phyloP scores from a whole-genome alignment of 306 rosid species.

The Cicer yamashitae region DNA sequence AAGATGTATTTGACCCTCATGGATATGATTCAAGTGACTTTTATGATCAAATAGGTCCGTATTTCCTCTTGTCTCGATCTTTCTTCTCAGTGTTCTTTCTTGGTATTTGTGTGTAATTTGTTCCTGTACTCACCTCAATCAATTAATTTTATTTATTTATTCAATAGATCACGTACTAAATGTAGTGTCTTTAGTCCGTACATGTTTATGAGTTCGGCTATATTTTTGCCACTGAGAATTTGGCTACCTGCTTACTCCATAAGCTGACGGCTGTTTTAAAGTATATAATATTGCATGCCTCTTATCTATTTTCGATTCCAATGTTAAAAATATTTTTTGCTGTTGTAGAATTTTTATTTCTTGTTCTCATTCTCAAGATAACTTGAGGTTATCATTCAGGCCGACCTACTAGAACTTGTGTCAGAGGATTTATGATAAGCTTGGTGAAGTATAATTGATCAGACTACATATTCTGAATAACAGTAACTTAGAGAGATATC shows the following conservation, averaged over 20 bases:
- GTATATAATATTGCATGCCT: slow-evolving; percentile 20
- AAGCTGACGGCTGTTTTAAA: slow-evolving; percentile 13
- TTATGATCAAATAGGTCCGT: slow-evolving; percentile 83
- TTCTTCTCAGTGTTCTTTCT: neutral
- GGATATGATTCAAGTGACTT: slow-evolving; percentile 88
- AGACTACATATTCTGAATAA: neutral
- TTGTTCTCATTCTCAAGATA: neutral
- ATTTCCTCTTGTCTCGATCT: slow-evolving; percentile 43
- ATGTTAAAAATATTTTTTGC: slow-evolving; percentile 1
- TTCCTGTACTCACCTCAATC: slow-evolving; percentile 2
- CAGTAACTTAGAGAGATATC: slow-evolving; percentile 5
- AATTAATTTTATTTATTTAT: slow-evolving; percentile 4
- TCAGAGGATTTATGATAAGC: slow-evolving; percentile 1
- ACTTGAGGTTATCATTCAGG: slow-evolving; percentile 15
- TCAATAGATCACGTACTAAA: neutral
- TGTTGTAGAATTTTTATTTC: slow-evolving; percentile 3
- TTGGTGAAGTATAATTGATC: slow-evolving; percentile 29
- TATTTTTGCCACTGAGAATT: neutral
- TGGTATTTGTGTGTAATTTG: slow-evolving; percentile 7
- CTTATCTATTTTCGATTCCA: slow-evolving; percentile 16
- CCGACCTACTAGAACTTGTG: slow-evolving; percentile 4
- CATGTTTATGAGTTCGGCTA: neutral
- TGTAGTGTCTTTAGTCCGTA: neutral
- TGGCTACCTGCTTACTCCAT: slow-evolving; percentile 33
- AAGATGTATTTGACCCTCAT: slow-evolving; percentile 96